These are phyloP conservation scores for Bipolaris sorokiniana DNA, from an alignment of 2,329 filamentous ascomycete species.

Conservation along the genomic window DNA sequence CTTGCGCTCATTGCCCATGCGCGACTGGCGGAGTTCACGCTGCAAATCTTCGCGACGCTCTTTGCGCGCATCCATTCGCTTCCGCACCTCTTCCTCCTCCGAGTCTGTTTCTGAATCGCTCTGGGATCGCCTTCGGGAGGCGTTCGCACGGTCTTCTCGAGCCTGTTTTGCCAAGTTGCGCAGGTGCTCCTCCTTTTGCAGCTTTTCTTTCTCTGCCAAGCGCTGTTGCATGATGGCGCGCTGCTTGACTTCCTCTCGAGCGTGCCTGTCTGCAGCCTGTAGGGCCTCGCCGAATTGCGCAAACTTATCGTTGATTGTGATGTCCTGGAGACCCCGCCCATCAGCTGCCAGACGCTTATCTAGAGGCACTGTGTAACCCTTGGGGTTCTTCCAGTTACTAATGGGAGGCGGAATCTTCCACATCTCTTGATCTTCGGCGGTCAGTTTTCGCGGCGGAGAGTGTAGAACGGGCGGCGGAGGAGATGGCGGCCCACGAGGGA, in stretches of 20 bases:
- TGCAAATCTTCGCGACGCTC: slow-evolving; percentile 84
- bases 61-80: slow-evolving; percentile 76
- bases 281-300: slow-evolving; percentile 93
- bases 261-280: slow-evolving; percentile 92
- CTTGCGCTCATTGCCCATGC: slow-evolving; percentile 92
- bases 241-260: slow-evolving; percentile 92
- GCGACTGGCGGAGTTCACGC: slow-evolving; percentile 86
- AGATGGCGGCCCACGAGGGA: slow-evolving; percentile 87
- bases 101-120: slow-evolving; percentile 53
- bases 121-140: slow-evolving; percentile 48
- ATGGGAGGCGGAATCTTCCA: slow-evolving; percentile 93
- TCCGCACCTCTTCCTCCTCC: slow-evolving; percentile 74
- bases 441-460: slow-evolving; percentile 91
- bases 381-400: slow-evolving; percentile 99
- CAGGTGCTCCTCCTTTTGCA: slow-evolving; percentile 90
- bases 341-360: slow-evolving; percentile 96
- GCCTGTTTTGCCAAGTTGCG: slow-evolving; percentile 89
- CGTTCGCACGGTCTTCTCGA: slow-evolving; percentile 74
- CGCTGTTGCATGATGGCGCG: slow-evolving; percentile 94
- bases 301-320: slow-evolving; percentile 98
- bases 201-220: slow-evolving; percentile 94
- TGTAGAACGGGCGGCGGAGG: slow-evolving; percentile 95
- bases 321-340: slow-evolving; percentile 87
- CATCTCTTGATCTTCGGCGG: slow-evolving; percentile 94
- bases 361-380: slow-evolving; percentile 93